phyloP scores from a whole-genome alignment of 2,329 filamentous ascomycete species.

The Neofusicoccum parvum region DNA sequence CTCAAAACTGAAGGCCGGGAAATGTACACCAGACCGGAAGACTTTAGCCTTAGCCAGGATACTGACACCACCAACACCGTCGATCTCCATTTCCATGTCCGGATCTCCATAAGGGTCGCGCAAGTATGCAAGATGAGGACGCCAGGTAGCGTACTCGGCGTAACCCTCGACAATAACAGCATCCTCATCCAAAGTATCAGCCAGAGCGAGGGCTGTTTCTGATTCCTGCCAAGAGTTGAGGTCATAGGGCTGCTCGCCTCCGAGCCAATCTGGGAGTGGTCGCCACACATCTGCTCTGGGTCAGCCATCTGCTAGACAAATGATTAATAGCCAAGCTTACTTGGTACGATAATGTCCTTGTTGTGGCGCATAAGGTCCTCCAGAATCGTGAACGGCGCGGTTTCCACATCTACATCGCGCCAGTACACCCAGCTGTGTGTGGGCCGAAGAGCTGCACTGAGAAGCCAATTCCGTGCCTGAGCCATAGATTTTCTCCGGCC shows the following conservation, averaged over 20 bases:
- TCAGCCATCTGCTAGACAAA: slow-evolving; percentile 26
- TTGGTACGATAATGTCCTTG: slow-evolving; percentile 97
- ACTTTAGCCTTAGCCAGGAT: slow-evolving; percentile 95
- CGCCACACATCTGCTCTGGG: slow-evolving; percentile 75
- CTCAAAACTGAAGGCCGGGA: slow-evolving; percentile 97
- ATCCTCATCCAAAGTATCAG: slow-evolving; percentile 94
- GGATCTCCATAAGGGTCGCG: slow-evolving; percentile 96
- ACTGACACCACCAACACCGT: slow-evolving; percentile 95
- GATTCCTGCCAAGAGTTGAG: slow-evolving; percentile 99
- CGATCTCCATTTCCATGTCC: slow-evolving; percentile 99
- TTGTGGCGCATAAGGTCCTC: slow-evolving; percentile 99
- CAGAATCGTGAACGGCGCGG: slow-evolving; percentile 91
- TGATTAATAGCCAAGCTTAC: slow-evolving; percentile 60
- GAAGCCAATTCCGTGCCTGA: slow-evolving; percentile 93
- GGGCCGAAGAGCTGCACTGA: slow-evolving; percentile 88
- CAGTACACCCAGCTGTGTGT: slow-evolving; percentile 99
- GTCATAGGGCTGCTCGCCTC: slow-evolving; percentile 97
- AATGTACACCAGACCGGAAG: slow-evolving; percentile 93
- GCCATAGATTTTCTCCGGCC: slow-evolving; percentile 95
- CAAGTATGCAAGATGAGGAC: slow-evolving; percentile 93
- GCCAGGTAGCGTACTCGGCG: slow-evolving; percentile 97
- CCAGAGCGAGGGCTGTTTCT: slow-evolving; percentile 89
- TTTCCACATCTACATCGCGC: slow-evolving; percentile 98
- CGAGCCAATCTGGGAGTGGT: slow-evolving; percentile 97
- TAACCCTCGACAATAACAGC: slow-evolving; percentile 99